A percentile compares a stretch with the other conserved stretches of the same genome.
Conservation (phyloP, 2,329 filamentous ascomycete species). For the Phyllosticta citrichinensis region DNA sequence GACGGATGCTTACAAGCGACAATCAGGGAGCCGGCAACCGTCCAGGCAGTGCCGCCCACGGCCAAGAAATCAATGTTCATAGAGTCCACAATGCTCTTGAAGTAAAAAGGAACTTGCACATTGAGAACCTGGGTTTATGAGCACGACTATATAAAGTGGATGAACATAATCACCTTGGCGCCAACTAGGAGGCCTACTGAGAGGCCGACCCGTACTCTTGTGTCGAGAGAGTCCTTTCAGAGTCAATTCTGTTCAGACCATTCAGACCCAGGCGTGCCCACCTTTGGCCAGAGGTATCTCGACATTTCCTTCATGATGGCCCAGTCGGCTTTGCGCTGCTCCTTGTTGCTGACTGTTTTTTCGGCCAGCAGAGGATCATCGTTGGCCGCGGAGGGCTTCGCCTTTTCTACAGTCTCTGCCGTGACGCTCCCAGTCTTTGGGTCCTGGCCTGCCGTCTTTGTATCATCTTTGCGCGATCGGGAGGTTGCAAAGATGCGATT, state of each 20-base stretch:
- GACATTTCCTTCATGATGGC: conserved; percentile 98
- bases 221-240: conserved; percentile 59
- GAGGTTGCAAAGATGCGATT: conserved; percentile 35
- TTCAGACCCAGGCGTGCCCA: background rate
- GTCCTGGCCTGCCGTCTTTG: conserved; percentile 9
- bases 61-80: conserved; percentile 94
- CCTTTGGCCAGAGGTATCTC: conserved; percentile 89
- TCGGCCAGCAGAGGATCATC: conserved; percentile 52
- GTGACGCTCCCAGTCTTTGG: conserved; percentile 18
- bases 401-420: conserved; percentile 11
- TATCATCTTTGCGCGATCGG: conserved; percentile 33
- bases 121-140: conserved; percentile 55
- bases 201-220: conserved; percentile 73
- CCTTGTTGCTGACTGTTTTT: conserved; percentile 59
- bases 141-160: conserved; percentile 11
- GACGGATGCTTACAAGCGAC: conserved; percentile 54
- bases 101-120: conserved; percentile 97
- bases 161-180: conserved; percentile 55
- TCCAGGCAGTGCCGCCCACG: conserved; percentile 77
- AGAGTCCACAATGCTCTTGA: conserved; percentile 93
- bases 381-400: conserved; percentile 23
- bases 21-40: conserved; percentile 85
- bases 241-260: background rate
- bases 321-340: conserved; percentile 96
- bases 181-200: conserved; percentile 78